Conservation (phyloP, 352 stramenopile species). For the Phytophthora litchii region DNA sequence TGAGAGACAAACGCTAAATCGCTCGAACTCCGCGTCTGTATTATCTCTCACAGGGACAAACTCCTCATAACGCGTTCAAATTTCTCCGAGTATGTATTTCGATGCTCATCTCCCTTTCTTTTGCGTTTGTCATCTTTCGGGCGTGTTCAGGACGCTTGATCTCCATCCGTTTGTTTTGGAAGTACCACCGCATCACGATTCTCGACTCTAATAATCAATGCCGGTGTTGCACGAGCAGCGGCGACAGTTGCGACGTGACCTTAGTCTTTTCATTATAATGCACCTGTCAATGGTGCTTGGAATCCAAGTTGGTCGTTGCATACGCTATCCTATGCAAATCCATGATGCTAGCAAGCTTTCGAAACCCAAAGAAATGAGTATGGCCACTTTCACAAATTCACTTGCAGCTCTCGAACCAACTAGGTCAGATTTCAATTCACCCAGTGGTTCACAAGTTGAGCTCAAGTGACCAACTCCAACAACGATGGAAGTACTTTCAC, state of each 20-base stretch:
- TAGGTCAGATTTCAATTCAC: conserved; percentile 24
- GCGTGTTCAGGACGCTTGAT: conserved; percentile 1
- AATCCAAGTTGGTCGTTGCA: conserved; percentile 6
- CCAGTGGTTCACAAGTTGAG: conserved; percentile 12
- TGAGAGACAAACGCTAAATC: no score
- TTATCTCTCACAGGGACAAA: neutral
- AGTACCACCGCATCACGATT: conserved; percentile 26
- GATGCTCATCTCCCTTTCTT: conserved; percentile 21
- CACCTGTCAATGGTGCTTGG: neutral
- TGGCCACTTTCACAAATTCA: neutral
- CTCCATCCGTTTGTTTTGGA: conserved; percentile 9
- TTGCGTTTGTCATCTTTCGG: conserved; percentile 17
- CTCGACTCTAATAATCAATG: conserved; percentile 23
- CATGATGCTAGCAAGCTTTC: neutral
- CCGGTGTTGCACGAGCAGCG: conserved; percentile 3
- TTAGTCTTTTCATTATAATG: neutral
- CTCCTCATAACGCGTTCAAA: conserved; percentile 2
- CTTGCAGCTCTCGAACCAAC: neutral
- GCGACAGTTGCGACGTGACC: conserved; percentile 7
- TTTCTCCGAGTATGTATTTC: conserved; percentile 5
- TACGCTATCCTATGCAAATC: neutral
- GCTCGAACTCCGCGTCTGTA: neutral
- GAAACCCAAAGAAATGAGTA: conserved; percentile 11
- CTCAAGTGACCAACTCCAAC: neutral
- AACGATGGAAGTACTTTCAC: conserved; percentile 17